Conservation (phyloP, 352 stramenopile genomes). For the Globisporangium paddicum region DNA sequence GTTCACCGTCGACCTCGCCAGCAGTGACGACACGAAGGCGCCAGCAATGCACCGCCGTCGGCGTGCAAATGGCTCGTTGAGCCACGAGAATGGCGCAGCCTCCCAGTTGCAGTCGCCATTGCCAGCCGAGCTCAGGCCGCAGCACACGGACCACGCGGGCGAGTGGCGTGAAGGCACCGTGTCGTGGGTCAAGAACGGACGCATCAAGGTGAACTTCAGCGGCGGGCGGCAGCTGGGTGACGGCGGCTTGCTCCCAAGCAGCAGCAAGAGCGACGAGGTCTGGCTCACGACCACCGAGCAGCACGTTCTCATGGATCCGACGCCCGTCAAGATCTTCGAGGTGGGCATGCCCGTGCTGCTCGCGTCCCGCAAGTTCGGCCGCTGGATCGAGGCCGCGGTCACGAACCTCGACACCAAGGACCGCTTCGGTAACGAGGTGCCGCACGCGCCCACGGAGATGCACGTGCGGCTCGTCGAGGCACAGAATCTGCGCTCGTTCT, state of each 20-base stretch:
- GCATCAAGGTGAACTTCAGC: constrained; percentile 57
- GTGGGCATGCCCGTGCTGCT: constrained; percentile 43
- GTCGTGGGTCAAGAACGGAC: constrained; percentile 49
- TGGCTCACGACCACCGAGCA: constrained; percentile 39
- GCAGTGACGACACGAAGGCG: background rate
- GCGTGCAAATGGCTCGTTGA: background rate
- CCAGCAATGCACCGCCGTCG: background rate
- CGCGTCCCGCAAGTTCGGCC: constrained; percentile 43
- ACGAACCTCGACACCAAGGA: constrained; percentile 35
- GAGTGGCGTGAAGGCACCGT: constrained; percentile 61
- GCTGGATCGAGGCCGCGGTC: constrained; percentile 41
- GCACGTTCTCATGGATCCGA: constrained; percentile 42
- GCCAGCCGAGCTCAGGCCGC: background rate
- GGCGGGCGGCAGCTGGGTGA: constrained; percentile 30
- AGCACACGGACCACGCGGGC: constrained; percentile 3
- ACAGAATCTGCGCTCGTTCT: constrained; percentile 36
- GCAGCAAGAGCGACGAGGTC: constrained; percentile 24
- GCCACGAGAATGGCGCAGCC: background rate
- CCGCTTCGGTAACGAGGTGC: constrained; percentile 33
- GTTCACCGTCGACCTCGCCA: constrained; percentile 30
- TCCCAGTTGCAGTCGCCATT: background rate
- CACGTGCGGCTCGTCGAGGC: constrained; percentile 44
- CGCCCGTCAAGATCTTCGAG: constrained; percentile 45
- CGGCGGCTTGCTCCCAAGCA: background rate
- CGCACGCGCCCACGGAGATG: constrained; percentile 42